Base-by-base conservation (phyloP, 352 stramenopile genomes). In the Globisporangium okanoganense region DNA sequence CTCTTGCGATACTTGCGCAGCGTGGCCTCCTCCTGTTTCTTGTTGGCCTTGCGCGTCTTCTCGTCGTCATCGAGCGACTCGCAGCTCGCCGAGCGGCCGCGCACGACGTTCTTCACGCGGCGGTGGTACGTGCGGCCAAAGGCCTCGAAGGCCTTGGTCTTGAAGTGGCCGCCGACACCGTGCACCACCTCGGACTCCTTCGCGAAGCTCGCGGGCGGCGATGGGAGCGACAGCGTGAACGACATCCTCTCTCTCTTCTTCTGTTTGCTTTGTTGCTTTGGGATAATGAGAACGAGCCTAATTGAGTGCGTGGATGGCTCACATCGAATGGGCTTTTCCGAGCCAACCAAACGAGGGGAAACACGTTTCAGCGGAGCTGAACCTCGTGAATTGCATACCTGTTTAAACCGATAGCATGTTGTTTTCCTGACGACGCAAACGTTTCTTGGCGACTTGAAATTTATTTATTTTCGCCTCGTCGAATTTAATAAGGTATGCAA, bases 1-100 rank as follows among this genome's bases (percentile, higher is more conserved):
- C 73, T 87, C 70, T 88, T 88, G 58, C 79, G 76, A 70, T 94
- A 94, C 70, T 94, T 94, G 55, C 76, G 76, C 14, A 94, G 66
- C 24, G 87, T 75, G 6, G 66, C 72, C 43, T 79, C 85, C 58
- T 94, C 85, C 58, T 87, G 62, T 67, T 88, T 88, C 58, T 79
- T 76, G 58, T 78, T 62, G n/a, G 72, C 70, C 44, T 87, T 77
- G 55, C 82, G 81, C 9, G 71, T 69, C 66, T 80, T 76, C 20
- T 79, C 64, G 35, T 80, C 77, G 14, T 92, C 82, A 48, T 92
- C 85, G 61, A 89, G 61, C 45, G 78, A 83, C 62, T 94, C 85
- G 71, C 78, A 88, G 56, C 77, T 89, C 48, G 81, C 78, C 54
- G 85, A 94, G 38, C 85, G 85, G 3, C 85, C 85, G 40, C 85